Conservation (phyloP, 257 asterid genomes). For the Lycium barbarum region DNA sequence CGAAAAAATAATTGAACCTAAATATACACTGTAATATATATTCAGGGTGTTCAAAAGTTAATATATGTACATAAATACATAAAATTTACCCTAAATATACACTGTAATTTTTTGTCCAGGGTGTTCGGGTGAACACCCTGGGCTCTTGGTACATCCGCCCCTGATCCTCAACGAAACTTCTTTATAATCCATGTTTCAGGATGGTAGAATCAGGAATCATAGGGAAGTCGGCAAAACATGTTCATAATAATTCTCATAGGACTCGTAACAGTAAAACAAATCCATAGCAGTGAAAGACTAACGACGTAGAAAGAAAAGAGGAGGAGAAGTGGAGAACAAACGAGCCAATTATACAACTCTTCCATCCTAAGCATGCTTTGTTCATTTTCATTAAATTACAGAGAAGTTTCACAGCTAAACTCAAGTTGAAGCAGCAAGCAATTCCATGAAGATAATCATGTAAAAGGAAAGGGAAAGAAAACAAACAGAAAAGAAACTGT, state of each 20-base stretch:
- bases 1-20: too few relatives aligned
- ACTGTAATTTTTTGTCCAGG: too few relatives aligned
- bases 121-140: too few relatives aligned
- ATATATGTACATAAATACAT: too few relatives aligned
- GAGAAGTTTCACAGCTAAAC: background rate
- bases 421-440: background rate
- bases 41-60: too few relatives aligned
- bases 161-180: too few relatives aligned
- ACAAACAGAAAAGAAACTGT: background rate
- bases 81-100: too few relatives aligned
- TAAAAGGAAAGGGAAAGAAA: constrained; percentile 22
- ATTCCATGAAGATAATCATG: constrained; percentile 10
- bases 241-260: constrained; percentile 3
- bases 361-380: constrained; percentile 24
- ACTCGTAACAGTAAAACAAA: background rate
- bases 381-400: constrained; percentile 10
- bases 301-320: background rate
- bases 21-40: too few relatives aligned
- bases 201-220: background rate
- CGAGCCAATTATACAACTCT: background rate
- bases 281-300: background rate
- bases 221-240: background rate
- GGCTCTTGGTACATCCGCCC: too few relatives aligned
- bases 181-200: background rate
- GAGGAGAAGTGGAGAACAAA: background rate